Evolutionary conservation across 371 early-diverging fungal species (phyloP).

Genomic region (Syncephalastrum racemosum): DNA sequence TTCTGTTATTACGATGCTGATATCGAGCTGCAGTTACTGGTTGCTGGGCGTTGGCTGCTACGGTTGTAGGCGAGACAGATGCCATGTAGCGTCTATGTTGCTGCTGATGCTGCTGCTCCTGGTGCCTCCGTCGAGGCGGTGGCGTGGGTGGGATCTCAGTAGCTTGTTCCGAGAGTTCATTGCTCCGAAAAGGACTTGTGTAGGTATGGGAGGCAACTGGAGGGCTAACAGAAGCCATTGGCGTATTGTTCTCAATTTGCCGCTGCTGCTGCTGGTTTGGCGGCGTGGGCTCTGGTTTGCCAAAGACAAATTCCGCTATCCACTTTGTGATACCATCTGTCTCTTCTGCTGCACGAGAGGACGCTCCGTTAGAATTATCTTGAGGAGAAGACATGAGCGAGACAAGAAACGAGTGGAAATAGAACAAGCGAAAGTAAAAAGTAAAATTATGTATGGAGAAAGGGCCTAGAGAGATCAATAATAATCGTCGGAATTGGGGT

Average conservation of each 20-base stretch:
- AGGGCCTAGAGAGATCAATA: too few relatives aligned
- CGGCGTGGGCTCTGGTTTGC: slow-evolving; percentile 5
- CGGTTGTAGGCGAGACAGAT: slow-evolving; percentile 2
- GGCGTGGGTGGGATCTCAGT: slow-evolving; percentile 5
- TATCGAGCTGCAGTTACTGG: neutral
- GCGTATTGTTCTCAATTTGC: neutral
- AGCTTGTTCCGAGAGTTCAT: neutral
- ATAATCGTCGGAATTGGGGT: too few relatives aligned
- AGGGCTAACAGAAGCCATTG: neutral
- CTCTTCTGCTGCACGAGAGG: neutral
- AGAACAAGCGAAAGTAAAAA: too few relatives aligned
- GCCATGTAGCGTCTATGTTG: slow-evolving; percentile 1
- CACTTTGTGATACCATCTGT: slow-evolving; percentile 9
- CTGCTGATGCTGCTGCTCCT: neutral
- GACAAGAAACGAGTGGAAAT: too few relatives aligned
- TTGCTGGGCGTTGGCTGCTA: too few relatives aligned
- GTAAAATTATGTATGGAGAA: too few relatives aligned
- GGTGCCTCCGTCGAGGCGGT: slow-evolving; percentile 6
- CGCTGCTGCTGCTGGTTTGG: slow-evolving; percentile 2
- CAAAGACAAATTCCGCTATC: slow-evolving; percentile 13
- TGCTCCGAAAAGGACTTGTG: slow-evolving; percentile 4
- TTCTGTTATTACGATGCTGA: slow-evolving; percentile 4
- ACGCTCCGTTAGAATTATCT: too few relatives aligned
- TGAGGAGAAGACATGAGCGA: too few relatives aligned
- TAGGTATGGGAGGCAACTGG: neutral